Percentiles rank a stretch among this genome's conserved stretches.
phyloP scores from a whole-genome alignment of 345 rosid genomes.

The Citrus trifoliata region DNA sequence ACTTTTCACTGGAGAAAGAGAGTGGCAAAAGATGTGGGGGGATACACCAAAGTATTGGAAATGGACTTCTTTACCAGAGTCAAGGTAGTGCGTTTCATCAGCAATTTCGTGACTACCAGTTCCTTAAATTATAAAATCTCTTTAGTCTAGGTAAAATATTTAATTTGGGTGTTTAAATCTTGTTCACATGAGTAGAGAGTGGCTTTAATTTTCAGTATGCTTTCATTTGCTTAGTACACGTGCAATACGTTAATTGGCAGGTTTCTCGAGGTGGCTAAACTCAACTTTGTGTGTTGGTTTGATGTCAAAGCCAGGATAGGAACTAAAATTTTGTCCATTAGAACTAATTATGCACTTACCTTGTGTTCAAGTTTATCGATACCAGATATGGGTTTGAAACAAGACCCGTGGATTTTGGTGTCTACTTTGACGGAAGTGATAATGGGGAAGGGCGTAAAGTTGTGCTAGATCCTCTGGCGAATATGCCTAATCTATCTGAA shows the following conservation, averaged over 20 bases:
- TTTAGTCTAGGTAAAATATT: too few species aligned
- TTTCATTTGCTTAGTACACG: too few species aligned
- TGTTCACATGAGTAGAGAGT: too few species aligned
- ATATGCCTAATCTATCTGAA: background rate
- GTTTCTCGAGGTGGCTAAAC: constrained; percentile 22
- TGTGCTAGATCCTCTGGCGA: background rate
- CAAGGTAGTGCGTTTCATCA: constrained; percentile 2
- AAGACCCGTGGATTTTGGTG: constrained; percentile 6
- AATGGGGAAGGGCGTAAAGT: background rate
- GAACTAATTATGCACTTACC: constrained; percentile 24
- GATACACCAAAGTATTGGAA: constrained; percentile 26
- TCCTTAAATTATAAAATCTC: too few species aligned
- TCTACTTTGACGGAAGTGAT: background rate
- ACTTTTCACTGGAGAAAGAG: constrained; percentile 20
- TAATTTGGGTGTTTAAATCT: too few species aligned
- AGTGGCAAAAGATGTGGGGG: constrained; percentile 33
- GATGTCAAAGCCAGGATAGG: constrained; percentile 16
- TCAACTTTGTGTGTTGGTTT: constrained; percentile 5
- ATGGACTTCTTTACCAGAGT: constrained; percentile 8
- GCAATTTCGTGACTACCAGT: too few species aligned
- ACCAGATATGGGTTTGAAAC: background rate
- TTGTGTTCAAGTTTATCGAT: constrained; percentile 14
- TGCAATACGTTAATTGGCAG: too few species aligned
- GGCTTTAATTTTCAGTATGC: too few species aligned
- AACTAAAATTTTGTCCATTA: constrained; percentile 11